Evolutionary conservation across 805 yeast genomes (phyloP).

Genomic region (Kluyveromyces wickerhamii): DNA sequence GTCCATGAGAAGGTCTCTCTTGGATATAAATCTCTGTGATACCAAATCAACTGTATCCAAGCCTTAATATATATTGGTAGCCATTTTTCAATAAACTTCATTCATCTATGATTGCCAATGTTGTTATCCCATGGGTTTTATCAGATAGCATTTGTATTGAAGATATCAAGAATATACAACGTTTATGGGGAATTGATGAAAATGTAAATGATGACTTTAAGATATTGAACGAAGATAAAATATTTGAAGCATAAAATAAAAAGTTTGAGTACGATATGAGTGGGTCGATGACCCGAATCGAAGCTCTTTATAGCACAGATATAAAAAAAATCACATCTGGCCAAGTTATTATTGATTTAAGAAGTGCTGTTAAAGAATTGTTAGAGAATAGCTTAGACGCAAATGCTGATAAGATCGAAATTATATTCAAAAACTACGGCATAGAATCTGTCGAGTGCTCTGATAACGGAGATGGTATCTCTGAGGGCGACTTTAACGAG

Average conservation of each 20-base stretch:
- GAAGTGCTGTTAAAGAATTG: constrained; percentile 74
- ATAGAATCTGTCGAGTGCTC: constrained; percentile 56
- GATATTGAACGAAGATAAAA: too few relatives aligned
- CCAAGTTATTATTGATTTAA: constrained; percentile 78
- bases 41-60: constrained; percentile 31
- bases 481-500: constrained; percentile 39
- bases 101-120: constrained; percentile 19
- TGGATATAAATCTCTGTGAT: constrained; percentile 34
- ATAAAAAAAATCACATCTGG: constrained; percentile 81
- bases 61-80: constrained; percentile 29
- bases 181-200: too few relatives aligned
- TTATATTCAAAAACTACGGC: constrained; percentile 65
- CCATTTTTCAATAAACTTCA: constrained; percentile 22
- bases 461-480: constrained; percentile 66
- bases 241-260: too few relatives aligned
- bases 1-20: constrained; percentile 28
- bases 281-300: too few relatives aligned
- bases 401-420: constrained; percentile 54
- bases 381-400: constrained; percentile 88
- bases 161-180: too few relatives aligned
- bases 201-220: too few relatives aligned
- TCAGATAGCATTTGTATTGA: too few relatives aligned
- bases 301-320: constrained; percentile 42
- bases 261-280: too few relatives aligned
- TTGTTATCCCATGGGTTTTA: too few relatives aligned